Evolutionary conservation across 805 yeast species (phyloP), one percentile per base, ranked within the genome.

Genomic region (Pichia nanzhaoensis): DNA sequence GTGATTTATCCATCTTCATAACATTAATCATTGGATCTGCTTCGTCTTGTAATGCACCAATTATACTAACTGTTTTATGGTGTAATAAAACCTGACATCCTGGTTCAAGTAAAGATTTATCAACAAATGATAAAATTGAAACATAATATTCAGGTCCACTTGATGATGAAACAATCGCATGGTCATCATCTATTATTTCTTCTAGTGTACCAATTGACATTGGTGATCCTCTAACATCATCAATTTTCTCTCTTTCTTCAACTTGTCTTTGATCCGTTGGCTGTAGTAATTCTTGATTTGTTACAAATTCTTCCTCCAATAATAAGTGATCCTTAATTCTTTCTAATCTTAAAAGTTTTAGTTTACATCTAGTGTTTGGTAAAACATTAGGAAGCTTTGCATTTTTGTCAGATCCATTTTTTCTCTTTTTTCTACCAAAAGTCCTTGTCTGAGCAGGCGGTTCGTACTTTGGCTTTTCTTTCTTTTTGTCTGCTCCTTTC

Each of bases 91-190:
- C 98, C 18, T 96, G 86, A 67, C 97, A 91, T 8, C 98, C 97
- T 1, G 98, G 99, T 65, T 93, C 98, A 51, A 93, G 70, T 49
- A 91, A 70, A 46, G 93, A 97, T 67, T 93, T 93, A 66, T 93
- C 99, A 16, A 93, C 99, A 72, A 93, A 93, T 10, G 96, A 87
- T 67, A 95, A 71, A 55, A 93, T 93, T 5, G 96, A 84, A 31
- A 93, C 99, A 62, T 93, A 93, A 66, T 90, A 93, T 67, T 93
- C 99, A 6, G 98, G 95, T 19, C 98, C 97, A 12, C 96, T 88
- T 6, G 95, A 81, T 44, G 95, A 82, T 39, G 96, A 88, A 37
- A 93, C 97, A 70, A 93, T 93, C 17, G 99, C 99, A 66, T 93
- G 99, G 63, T 93, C 99, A 65, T 93, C 99, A 61, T 93, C 99